Percentiles rank a stretch among this genome's conserved stretches.
These are phyloP conservation scores for Tetragonia tetragonoides DNA, from an alignment of 148 eudicot species.

Conservation along the genomic window DNA sequence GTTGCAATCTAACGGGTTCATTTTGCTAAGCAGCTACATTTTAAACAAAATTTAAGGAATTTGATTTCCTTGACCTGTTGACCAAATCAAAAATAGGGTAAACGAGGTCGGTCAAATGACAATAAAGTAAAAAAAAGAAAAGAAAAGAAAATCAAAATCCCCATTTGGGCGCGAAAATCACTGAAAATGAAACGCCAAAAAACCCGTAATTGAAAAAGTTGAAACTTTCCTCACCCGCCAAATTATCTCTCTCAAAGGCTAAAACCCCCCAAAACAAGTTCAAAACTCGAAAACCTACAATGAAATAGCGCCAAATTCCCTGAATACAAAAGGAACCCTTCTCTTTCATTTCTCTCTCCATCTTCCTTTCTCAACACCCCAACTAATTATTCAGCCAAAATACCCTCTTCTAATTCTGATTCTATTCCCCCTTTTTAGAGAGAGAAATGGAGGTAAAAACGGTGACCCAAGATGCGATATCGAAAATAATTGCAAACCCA, in stretches of 20 bases:
- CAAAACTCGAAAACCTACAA: not conserved
- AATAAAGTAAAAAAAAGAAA: not conserved
- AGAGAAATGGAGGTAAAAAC: conserved; percentile 39
- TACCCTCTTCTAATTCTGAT: not conserved
- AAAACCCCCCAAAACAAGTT: not conserved
- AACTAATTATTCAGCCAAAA: not conserved
- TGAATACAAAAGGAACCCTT: conserved; percentile 13
- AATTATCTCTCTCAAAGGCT: not conserved
- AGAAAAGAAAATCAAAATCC: not conserved
- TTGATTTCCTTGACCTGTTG: too few species aligned
- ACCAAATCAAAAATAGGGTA: too few species aligned
- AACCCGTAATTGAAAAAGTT: not conserved
- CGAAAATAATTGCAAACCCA: conserved; percentile 63
- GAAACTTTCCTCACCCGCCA: not conserved
- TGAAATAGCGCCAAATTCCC: conserved; percentile 23
- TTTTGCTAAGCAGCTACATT: too few species aligned
- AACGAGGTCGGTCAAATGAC: too few species aligned
- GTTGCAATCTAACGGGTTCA: too few species aligned
- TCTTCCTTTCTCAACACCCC: not conserved
- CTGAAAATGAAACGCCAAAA: not conserved
- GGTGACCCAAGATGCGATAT: conserved; percentile 65
- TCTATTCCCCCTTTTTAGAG: not conserved
- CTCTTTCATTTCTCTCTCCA: not conserved
- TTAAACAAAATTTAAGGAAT: too few species aligned
- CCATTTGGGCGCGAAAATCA: conserved; percentile 4